Evolutionary conservation across 1,139 yeast genomes (phyloP).

Genomic region (Kodamaea ohmeri): DNA sequence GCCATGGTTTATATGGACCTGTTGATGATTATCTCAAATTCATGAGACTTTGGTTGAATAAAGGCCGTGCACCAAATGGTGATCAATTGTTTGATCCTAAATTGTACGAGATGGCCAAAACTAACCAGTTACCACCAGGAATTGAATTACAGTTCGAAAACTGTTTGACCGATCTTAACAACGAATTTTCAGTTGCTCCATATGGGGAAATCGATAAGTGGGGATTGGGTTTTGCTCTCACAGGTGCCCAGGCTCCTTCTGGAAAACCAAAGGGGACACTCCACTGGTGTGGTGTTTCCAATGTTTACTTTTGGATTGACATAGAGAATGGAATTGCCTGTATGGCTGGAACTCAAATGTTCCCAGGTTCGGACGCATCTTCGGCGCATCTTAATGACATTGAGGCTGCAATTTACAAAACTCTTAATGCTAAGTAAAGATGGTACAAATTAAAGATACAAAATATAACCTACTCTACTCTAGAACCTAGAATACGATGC

Average conservation of each 20-base stretch:
- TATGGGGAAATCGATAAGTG: conserved; percentile 2
- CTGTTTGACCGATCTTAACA: conserved; percentile 11
- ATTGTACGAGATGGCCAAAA: conserved; percentile 31
- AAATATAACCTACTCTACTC: no score
- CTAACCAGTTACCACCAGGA: conserved; percentile 33
- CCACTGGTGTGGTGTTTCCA: conserved; percentile 49
- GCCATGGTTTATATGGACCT: conserved; percentile 47
- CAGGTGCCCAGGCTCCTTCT: conserved; percentile 25
- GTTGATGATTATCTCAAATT: conserved; percentile 44
- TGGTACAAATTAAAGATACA: no score
- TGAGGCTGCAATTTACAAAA: conserved; percentile 1
- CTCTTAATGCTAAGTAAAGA: no score
- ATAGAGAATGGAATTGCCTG: conserved; percentile 41
- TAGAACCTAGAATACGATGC: no score
- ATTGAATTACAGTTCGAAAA: conserved; percentile 11
- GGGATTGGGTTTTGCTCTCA: conserved; percentile 6
- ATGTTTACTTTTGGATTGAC: conserved; percentile 47
- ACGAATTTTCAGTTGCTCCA: conserved; percentile 2
- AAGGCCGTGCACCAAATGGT: conserved; percentile 42
- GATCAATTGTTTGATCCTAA: conserved; percentile 27
- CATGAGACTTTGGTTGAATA: conserved; percentile 45
- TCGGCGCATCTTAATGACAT: not conserved
- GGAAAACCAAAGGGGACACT: conserved; percentile 41
- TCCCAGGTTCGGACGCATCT: conserved; percentile 23
- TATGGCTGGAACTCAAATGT: conserved; percentile 38